Conservation (phyloP, 305 asterid genomes). For the Lippia alba region DNA sequence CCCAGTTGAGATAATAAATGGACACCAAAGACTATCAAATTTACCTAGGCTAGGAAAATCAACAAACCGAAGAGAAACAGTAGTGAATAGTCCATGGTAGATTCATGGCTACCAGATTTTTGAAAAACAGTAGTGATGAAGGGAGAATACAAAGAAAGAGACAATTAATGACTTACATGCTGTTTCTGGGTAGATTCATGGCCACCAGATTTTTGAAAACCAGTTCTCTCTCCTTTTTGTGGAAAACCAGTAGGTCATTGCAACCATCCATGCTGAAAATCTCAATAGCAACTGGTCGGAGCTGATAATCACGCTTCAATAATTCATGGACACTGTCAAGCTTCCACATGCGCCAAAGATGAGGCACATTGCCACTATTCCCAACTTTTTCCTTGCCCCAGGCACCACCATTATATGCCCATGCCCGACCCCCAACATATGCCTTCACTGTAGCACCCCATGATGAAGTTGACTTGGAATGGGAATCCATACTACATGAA, state of each 20-base stretch:
- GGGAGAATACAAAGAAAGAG: constrained; percentile 33
- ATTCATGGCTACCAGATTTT: no score
- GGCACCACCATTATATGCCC: constrained; percentile 99
- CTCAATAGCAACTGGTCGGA: constrained; percentile 98
- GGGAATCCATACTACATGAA: constrained; percentile 81
- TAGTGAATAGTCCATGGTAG: no score
- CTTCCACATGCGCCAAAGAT: constrained; percentile 99
- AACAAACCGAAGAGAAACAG: constrained; percentile 22
- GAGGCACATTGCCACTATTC: constrained; percentile 82
- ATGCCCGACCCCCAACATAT: constrained; percentile 91
- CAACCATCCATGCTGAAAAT: constrained; percentile 99
- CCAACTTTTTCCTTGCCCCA: constrained; percentile 98
- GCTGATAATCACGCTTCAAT: constrained; percentile 98
- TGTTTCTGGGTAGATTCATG: constrained; percentile 98
- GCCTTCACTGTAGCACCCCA: constrained; percentile 84
- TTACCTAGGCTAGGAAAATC: constrained; percentile 13
- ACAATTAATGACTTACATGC: constrained; percentile 76
- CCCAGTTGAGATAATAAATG: constrained; percentile 16
- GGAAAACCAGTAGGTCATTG: constrained; percentile 98
- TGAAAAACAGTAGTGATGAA: constrained; percentile 23
- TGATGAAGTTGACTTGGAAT: constrained; percentile 82
- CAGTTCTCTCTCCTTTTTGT: constrained; percentile 96
- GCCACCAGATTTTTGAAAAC: constrained; percentile 93
- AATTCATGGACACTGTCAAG: constrained; percentile 97
- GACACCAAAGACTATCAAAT: constrained; percentile 16